Conservation (phyloP, 2,329 filamentous ascomycete species). For the Cercospora janseana region DNA sequence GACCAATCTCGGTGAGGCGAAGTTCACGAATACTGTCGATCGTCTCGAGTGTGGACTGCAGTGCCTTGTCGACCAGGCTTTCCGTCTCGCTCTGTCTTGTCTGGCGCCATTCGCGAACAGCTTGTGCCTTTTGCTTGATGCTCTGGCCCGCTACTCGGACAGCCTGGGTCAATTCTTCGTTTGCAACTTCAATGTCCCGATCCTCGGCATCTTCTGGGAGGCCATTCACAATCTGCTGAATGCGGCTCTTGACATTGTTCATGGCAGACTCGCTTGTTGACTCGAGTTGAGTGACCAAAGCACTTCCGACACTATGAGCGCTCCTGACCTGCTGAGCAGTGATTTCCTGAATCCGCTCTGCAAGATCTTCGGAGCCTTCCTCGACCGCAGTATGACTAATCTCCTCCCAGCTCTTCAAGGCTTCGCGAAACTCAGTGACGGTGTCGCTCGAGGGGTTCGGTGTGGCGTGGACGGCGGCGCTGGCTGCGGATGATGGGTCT, state of each 20-base stretch:
- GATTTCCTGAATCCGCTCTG: constrained; percentile 65
- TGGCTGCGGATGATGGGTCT: constrained; percentile 28
- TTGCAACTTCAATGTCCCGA: constrained; percentile 51
- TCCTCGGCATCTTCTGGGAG: constrained; percentile 60
- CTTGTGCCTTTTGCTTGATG: constrained; percentile 75
- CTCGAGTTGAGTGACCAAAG: constrained; percentile 67
- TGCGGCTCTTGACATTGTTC: constrained; percentile 63
- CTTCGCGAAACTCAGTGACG: constrained; percentile 65
- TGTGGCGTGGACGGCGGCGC: constrained; percentile 25
- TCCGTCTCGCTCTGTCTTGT: constrained; percentile 69
- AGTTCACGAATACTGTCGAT: constrained; percentile 79
- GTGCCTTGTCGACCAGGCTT: constrained; percentile 65
- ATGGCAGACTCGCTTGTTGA: constrained; percentile 64
- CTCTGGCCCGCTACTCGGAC: constrained; percentile 67
- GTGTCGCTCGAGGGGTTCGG: constrained; percentile 48
- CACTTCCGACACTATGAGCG: constrained; percentile 63
- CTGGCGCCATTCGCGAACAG: constrained; percentile 73
- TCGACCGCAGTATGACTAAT: constrained; percentile 85
- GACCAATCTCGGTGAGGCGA: constrained; percentile 85
- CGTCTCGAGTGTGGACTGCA: constrained; percentile 78
- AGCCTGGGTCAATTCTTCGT: constrained; percentile 52
- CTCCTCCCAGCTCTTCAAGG: constrained; percentile 80
- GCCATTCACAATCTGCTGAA: constrained; percentile 54
- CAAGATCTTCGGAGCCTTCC: constrained; percentile 71
- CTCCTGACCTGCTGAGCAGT: constrained; percentile 67